Evolutionary conservation across 2,329 filamentous ascomycete genomes (phyloP), one percentile per base, ranked within the genome.

Genomic region (Periglandula ipomoeae): DNA sequence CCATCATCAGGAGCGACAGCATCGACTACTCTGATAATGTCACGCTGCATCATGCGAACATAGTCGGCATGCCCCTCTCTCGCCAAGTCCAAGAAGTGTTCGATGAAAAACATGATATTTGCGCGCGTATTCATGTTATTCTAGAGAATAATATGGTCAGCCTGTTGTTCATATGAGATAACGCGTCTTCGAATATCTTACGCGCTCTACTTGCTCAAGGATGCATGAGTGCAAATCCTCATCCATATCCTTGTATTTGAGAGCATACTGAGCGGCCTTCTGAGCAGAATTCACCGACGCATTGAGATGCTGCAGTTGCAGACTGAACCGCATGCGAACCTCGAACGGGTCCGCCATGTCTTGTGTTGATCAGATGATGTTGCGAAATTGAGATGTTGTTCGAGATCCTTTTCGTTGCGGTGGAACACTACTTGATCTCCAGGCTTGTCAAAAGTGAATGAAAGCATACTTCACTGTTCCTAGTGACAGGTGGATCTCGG

Each of bases 61-160:
- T 95, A 98, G 53, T 88, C 84, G 47, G 78, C 70, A 58, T 93
- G 83, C 54, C 82, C 79, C 56, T 89, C 87, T 53, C 81, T 77
- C 20, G 89, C 87, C 69, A 89, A 76, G 63, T 97, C 91, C 63
- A 94, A 87, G 57, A 98, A 87, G 58, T 91, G 86, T 62, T 97
- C 91, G 61, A 98, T 85, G 68, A 98, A 98, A 69, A 95, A 98
- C 86, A 98, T 95, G 65, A 98, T 97, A 65, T 98, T 98, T 51
- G 93, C 94, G 52, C 91, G 79, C 46, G 85, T 95, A 68, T 98
- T 98, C 86, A 98, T 95, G 56, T 87, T 91, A 57, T 88, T 95
- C 79, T 90, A 44, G 6, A 27, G 23, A 8, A 11, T 1, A 22
- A 30, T 27, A 13, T 5, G 15, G 32, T 46, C 17, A 46, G 44